phyloP scores from a whole-genome alignment of 805 yeast genomes.

The Candida yuanshanica region DNA sequence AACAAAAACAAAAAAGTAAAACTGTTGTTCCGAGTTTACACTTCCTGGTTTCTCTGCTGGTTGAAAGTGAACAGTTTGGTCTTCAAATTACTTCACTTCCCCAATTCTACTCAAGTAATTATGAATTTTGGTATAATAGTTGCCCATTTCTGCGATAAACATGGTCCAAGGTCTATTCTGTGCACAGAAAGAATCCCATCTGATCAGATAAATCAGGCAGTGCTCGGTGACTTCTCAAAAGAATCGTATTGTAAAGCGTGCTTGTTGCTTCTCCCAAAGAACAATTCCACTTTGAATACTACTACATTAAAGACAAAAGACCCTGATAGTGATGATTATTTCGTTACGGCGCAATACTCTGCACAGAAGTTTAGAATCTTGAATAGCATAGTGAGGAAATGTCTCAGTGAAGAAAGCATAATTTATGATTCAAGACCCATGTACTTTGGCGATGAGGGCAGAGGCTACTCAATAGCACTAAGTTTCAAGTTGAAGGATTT shows the following conservation, averaged over 20 bases:
- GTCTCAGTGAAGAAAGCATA: constrained; percentile 62
- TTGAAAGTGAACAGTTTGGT: no score
- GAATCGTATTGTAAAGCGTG: constrained; percentile 58
- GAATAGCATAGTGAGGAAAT: constrained; percentile 55
- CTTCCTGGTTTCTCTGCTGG: no score
- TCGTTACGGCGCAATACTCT: constrained; percentile 58
- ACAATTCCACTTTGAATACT: constrained; percentile 1
- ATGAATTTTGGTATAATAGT: constrained; percentile 40
- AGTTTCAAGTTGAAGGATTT: constrained; percentile 59
- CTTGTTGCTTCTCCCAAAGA: constrained; percentile 44
- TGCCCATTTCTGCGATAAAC: constrained; percentile 75
- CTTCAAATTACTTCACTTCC: no score
- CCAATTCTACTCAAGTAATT: background rate
- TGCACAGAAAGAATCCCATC: constrained; percentile 47
- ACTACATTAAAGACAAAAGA: constrained; percentile 29
- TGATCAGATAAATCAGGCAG: constrained; percentile 17
- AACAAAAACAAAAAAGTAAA: background rate
- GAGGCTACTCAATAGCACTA: constrained; percentile 55
- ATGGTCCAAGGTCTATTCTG: constrained; percentile 63
- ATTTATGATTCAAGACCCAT: constrained; percentile 54
- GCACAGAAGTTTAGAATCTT: constrained; percentile 46
- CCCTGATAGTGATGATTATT: constrained; percentile 20
- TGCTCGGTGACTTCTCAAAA: constrained; percentile 37
- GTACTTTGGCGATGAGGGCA: constrained; percentile 54
- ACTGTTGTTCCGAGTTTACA: no score